Conservation (phyloP, 352 stramenopile genomes). For the Elongisporangium undulatum region DNA sequence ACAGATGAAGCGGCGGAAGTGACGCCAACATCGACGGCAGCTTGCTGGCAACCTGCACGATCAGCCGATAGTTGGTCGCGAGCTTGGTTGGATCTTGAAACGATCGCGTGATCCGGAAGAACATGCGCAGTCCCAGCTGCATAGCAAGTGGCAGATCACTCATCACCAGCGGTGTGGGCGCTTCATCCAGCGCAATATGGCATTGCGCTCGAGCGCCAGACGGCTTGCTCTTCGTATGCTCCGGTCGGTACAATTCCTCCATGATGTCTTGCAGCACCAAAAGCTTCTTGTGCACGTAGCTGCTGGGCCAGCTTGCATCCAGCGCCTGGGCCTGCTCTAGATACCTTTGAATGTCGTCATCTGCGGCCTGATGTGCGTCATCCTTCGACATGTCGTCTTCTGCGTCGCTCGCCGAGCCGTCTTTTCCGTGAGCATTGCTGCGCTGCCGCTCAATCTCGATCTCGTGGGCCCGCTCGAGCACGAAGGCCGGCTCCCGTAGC, state of each 20-base stretch:
- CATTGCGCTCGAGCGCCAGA: background rate
- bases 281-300: slow-evolving; percentile 34
- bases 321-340: slow-evolving; percentile 17
- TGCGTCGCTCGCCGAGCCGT: background rate
- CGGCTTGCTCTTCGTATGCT: background rate
- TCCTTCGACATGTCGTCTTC: background rate
- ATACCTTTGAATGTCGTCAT: background rate
- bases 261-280: slow-evolving; percentile 26
- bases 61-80: slow-evolving; percentile 19
- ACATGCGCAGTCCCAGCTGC: slow-evolving; percentile 63
- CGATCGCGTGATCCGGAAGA: slow-evolving; percentile 62
- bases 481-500: slow-evolving; percentile 33
- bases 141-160: slow-evolving; percentile 32
- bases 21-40: slow-evolving; percentile 51
- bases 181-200: background rate
- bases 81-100: slow-evolving; percentile 26
- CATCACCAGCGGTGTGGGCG: slow-evolving; percentile 16
- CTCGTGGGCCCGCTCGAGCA: slow-evolving; percentile 41
- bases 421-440: background rate
- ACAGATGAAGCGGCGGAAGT: slow-evolving; percentile 52
- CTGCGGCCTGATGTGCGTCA: background rate
- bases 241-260: slow-evolving; percentile 15
- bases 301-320: slow-evolving; percentile 16
- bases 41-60: slow-evolving; percentile 42
- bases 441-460: slow-evolving; percentile 18